Percentiles rank a stretch among this genome's conserved stretches.
Conservation (phyloP, 2,329 filamentous ascomycete species). For the Trichoderma citrinoviride region DNA sequence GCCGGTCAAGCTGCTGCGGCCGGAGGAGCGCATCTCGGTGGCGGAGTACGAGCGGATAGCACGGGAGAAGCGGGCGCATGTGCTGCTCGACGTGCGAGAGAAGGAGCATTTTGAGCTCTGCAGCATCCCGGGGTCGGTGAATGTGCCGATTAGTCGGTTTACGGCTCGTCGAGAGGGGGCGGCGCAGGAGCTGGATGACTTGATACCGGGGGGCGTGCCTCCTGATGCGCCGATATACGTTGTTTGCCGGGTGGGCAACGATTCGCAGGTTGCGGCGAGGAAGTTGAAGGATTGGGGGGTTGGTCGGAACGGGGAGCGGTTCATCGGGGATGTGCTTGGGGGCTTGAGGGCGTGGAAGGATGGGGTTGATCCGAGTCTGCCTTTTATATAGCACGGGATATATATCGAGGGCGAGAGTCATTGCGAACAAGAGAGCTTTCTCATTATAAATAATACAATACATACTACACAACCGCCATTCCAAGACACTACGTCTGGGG, state of each 20-base stretch:
- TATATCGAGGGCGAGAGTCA: not conserved
- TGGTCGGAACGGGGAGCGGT: conserved; percentile 50
- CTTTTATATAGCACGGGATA: conserved; percentile 45
- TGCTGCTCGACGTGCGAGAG: conserved; percentile 81
- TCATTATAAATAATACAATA: conserved; percentile 29
- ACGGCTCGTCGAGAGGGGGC: conserved; percentile 46
- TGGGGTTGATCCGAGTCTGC: conserved; percentile 59
- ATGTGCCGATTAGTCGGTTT: conserved; percentile 59
- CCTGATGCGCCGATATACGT: conserved; percentile 61
- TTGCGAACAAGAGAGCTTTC: conserved; percentile 30
- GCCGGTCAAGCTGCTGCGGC: conserved; percentile 55
- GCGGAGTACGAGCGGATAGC: conserved; percentile 51
- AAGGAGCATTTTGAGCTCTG: conserved; percentile 81
- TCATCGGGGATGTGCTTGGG: conserved; percentile 68
- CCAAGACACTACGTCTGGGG: conserved; percentile 16
- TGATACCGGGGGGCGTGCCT: conserved; percentile 41
- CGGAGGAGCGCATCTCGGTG: conserved; percentile 67
- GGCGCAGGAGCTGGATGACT: conserved; percentile 24
- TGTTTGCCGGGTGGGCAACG: conserved; percentile 73
- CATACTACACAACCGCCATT: conserved; percentile 19
- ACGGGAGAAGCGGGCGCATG: conserved; percentile 37
- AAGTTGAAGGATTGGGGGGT: conserved; percentile 63
- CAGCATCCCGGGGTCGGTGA: conserved; percentile 71
- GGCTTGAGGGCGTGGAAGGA: conserved; percentile 72
- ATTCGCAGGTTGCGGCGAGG: conserved; percentile 68